These are phyloP conservation scores for Sporothrix euskadiensis DNA, from an alignment of 2,329 filamentous ascomycete species.

Conservation along the genomic window DNA sequence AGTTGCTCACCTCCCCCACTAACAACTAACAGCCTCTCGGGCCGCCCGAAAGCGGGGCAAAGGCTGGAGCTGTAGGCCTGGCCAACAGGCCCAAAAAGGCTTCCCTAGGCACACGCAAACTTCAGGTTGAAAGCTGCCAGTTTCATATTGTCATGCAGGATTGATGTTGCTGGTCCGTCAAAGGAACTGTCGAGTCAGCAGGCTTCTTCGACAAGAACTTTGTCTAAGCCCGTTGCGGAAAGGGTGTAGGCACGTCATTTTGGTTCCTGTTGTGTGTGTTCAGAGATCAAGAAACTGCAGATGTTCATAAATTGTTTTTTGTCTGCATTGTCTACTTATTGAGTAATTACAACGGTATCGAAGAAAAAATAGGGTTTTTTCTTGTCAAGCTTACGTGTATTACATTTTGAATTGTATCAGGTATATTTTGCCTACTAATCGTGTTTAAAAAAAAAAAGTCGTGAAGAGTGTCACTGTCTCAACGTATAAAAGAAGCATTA, in stretches of 20 bases:
- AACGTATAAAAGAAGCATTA: too few species aligned
- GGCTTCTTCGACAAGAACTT: not conserved
- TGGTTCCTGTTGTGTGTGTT: not conserved
- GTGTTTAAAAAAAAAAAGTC: too few species aligned
- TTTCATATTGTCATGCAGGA: not conserved
- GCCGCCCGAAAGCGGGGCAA: constrained; percentile 26
- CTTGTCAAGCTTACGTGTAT: too few species aligned
- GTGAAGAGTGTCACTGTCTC: too few species aligned
- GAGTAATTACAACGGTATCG: too few species aligned
- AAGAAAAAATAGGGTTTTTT: too few species aligned
- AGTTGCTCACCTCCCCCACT: constrained; percentile 18
- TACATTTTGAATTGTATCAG: too few species aligned
- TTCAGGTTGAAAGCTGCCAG: not conserved
- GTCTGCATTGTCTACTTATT: too few species aligned
- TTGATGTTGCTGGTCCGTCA: not conserved
- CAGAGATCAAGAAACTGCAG: too few species aligned
- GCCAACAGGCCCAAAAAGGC: not conserved
- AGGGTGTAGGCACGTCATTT: not conserved
- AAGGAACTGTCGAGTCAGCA: not conserved
- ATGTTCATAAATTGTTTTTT: not conserved
- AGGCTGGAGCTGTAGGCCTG: not conserved
- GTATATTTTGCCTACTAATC: too few species aligned
- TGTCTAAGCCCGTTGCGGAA: not conserved
- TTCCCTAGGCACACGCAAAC: not conserved
- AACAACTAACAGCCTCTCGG: constrained; percentile 13